phyloP scores from a whole-genome alignment of 2,329 filamentous ascomycete genomes.

The Metarhizium rileyi region DNA sequence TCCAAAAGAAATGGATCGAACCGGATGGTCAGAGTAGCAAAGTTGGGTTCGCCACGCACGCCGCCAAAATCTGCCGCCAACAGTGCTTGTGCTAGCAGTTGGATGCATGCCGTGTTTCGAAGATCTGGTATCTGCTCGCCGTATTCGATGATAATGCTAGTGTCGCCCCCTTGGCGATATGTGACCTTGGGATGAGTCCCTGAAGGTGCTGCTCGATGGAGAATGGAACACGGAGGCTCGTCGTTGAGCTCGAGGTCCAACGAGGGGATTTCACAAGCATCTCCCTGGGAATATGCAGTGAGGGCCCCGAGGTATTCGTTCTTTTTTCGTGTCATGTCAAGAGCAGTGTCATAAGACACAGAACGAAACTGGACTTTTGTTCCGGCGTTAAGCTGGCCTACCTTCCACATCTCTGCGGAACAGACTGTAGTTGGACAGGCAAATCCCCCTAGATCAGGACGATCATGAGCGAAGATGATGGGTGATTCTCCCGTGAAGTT shows the following conservation, averaged over 20 bases:
- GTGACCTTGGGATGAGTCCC: slow-evolving; percentile 25
- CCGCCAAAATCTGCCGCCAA: slow-evolving; percentile 1
- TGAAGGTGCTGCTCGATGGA: slow-evolving; percentile 17
- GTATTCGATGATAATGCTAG: slow-evolving; percentile 48
- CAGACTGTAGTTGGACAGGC: slow-evolving; percentile 19
- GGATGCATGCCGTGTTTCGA: slow-evolving; percentile 31
- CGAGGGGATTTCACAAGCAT: background rate
- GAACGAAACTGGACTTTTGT: slow-evolving; percentile 10
- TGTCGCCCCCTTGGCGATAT: slow-evolving; percentile 34
- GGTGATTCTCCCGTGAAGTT: slow-evolving; percentile 26
- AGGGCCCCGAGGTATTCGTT: slow-evolving; percentile 1
- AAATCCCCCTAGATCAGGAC: slow-evolving; percentile 23
- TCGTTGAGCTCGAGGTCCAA: background rate
- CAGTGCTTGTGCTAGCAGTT: slow-evolving; percentile 8
- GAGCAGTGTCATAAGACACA: background rate
- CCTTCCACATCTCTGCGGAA: slow-evolving; percentile 25
- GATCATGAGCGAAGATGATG: slow-evolving; percentile 24
- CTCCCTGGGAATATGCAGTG: background rate
- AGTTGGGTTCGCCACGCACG: slow-evolving; percentile 10
- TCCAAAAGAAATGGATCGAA: slow-evolving; percentile 9
- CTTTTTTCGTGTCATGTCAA: background rate
- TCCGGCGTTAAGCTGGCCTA: slow-evolving; percentile 25
- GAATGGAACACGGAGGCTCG: slow-evolving; percentile 8
- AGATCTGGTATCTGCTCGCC: slow-evolving; percentile 45
- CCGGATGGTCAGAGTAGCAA: slow-evolving; percentile 12